Percentiles rank a stretch among this genome's conserved stretches.
phyloP scores from a whole-genome alignment of 2,329 filamentous ascomycete genomes.

The Aspergillus pseudoterreus region DNA sequence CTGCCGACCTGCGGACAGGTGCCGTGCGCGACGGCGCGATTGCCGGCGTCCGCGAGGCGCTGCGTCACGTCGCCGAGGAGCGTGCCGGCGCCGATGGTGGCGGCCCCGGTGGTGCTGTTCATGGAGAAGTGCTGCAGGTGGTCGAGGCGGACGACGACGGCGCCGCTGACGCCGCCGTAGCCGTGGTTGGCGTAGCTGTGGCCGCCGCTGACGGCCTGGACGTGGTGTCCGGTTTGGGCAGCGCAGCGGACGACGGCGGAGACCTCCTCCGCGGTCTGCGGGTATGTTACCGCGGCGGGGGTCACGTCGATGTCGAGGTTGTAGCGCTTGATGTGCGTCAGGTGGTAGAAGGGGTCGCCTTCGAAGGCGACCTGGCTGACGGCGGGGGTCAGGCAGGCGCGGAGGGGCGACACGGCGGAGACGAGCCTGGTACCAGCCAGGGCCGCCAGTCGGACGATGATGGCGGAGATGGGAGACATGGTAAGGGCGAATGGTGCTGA shows the following conservation, averaged over 20 bases:
- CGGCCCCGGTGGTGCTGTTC: constrained; percentile 25
- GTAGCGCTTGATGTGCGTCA: constrained; percentile 15
- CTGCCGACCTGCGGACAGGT: constrained; percentile 38
- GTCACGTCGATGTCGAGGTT: constrained; percentile 24
- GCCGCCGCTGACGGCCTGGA: constrained; percentile 52
- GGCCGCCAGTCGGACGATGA: neutral
- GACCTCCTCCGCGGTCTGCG: constrained; percentile 38
- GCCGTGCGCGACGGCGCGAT: constrained; percentile 37
- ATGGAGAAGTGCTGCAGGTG: constrained; percentile 30
- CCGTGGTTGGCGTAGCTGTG: constrained; percentile 53
- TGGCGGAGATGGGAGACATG: neutral
- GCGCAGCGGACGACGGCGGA: constrained; percentile 48
- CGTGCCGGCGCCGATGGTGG: constrained; percentile 33
- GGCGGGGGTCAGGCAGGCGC: neutral
- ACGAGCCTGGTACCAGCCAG: neutral
- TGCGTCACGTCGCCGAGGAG: constrained; percentile 29
- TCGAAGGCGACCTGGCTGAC: constrained; percentile 5
- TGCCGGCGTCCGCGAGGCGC: constrained; percentile 26
- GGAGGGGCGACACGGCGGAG: neutral
- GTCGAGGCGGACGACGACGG: constrained; percentile 27
- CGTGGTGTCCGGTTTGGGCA: constrained; percentile 38
- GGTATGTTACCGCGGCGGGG: constrained; percentile 32
- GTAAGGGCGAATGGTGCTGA: no score
- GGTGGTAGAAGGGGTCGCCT: constrained; percentile 18
- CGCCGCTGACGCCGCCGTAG: constrained; percentile 29